phyloP scores from a whole-genome alignment of 23 red algal species.

The Chondrus crispus region DNA sequence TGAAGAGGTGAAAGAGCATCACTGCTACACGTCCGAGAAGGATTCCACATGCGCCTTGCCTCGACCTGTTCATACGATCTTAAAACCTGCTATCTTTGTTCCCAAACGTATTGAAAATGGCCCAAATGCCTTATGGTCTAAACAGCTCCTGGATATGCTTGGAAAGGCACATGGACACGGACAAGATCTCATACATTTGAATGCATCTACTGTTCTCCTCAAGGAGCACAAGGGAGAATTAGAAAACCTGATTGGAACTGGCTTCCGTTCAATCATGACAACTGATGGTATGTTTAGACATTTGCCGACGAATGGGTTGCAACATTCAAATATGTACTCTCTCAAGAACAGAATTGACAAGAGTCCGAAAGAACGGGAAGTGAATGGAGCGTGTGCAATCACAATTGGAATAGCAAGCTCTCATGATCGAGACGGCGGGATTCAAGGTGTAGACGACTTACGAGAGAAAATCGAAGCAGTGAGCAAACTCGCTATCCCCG shows the following conservation, averaged over 20 bases:
- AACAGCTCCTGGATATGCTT: conserved; percentile 44
- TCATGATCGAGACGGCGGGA: not conserved
- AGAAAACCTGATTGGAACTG: conserved; percentile 29
- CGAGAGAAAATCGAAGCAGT: conserved; percentile 51
- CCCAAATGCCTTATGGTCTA: not conserved
- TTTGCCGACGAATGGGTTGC: conserved; percentile 21
- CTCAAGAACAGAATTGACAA: conserved; percentile 22
- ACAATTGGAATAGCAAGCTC: conserved; percentile 40
- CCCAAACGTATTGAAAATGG: conserved; percentile 24
- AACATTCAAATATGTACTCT: conserved; percentile 6
- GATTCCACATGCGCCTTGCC: conserved; percentile 36
- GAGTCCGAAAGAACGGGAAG: not conserved
- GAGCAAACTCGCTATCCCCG: conserved; percentile 41
- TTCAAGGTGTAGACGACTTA: conserved; percentile 31
- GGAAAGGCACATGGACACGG: conserved; percentile 36
- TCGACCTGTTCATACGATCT: not conserved
- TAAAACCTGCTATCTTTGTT: conserved; percentile 57
- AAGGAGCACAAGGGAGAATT: conserved; percentile 28
- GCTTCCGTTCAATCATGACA: conserved; percentile 58
- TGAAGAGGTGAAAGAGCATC: conserved; percentile 29
- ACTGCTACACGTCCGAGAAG: conserved; percentile 37
- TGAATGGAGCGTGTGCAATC: not conserved
- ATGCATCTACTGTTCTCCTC: conserved; percentile 32
- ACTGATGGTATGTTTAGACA: conserved; percentile 55
- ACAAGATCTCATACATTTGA: conserved; percentile 36